Conservation (phyloP, 805 yeast species). For the Cyberlindnera petersonii region DNA sequence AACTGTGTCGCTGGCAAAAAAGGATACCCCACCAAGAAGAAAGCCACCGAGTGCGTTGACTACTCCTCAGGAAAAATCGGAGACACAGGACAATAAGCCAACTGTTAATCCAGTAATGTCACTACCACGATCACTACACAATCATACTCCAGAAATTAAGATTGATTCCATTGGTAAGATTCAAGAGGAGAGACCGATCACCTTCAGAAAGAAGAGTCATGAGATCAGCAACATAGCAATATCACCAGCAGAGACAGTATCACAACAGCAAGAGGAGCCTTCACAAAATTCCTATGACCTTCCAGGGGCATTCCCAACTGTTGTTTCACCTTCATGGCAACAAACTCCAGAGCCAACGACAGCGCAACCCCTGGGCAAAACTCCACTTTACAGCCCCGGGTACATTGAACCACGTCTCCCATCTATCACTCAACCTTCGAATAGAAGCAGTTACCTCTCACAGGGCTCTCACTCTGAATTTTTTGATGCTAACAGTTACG, state of each 20-base stretch:
- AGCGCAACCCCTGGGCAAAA: constrained; percentile 2
- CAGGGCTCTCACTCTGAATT: constrained; percentile 14
- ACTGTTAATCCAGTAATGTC: background rate
- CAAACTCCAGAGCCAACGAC: constrained; percentile 4
- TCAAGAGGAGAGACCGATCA: constrained; percentile 5
- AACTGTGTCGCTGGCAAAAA: constrained; percentile 21
- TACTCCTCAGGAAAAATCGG: no score
- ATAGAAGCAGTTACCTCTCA: constrained; percentile 7
- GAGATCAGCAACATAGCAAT: no score
- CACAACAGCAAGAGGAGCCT: background rate
- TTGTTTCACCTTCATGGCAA: constrained; percentile 1
- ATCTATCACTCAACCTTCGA: background rate
- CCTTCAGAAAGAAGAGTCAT: background rate
- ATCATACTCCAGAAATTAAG: constrained; percentile 1
- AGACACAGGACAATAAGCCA: no score
- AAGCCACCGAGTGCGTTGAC: constrained; percentile 18
- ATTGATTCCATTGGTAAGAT: background rate
- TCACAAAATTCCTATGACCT: background rate
- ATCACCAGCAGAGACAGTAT: no score
- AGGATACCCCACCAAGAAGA: constrained; percentile 20
- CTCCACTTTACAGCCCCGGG: constrained; percentile 6
- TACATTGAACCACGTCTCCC: constrained; percentile 2
- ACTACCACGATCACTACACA: background rate
- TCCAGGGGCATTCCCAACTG: background rate
- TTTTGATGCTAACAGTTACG: constrained; percentile 15